Evolutionary conservation across 768 basidiomycete genomes (phyloP), one percentile per base, ranked within the genome.

Genomic region (Suillus subluteus): DNA sequence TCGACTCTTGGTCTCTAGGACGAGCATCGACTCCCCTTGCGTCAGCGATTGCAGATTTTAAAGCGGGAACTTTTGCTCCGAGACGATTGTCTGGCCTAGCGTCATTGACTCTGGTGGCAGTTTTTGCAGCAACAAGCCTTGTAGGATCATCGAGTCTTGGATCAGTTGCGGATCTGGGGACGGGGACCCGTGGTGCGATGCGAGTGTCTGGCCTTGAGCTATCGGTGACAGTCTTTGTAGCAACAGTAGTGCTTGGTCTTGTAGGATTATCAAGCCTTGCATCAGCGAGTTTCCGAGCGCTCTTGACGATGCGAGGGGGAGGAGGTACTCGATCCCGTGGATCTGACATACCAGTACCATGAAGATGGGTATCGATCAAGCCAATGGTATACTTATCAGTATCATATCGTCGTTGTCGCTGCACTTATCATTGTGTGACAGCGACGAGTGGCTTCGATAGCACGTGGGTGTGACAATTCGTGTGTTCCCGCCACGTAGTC

Each of bases 401-500:
- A 7, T 37, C 55, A 37, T 55, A 3, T 55, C 11, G 26, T 55
- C 16, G 54, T 18, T 21, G 54, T 55, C 16, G 54, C 30, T 18
- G 30, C 30, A 15, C 23, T 54, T 54, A 54, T 54, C 52, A 9
- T 55, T 55, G 30, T 55, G 55, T 37, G 55, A 56, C 35, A 7
- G 30, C 9, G 32, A 56, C 12, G 21, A 1, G 21, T 32, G 54
- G 30, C 54, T 55, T 55, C 54, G 30, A 55, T 55, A 16, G 18
- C 54, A 55, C 54, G 54, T 55, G 54, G 30, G 9, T 32, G 54
- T 55, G 54, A 55, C 54, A 55, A 55, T 32, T 32, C 54, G 54
- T 32, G 54, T 32, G 30, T 54, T 52, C 48, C 11, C 46, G n/a
- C 6, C 6, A 35, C 6, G 35, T 5, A 35, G 35, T 35, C 35